These are phyloP conservation scores for Gorgonomyces haynaldii DNA, from an alignment of 192 early-diverging fungal species.

Conservation along the genomic window DNA sequence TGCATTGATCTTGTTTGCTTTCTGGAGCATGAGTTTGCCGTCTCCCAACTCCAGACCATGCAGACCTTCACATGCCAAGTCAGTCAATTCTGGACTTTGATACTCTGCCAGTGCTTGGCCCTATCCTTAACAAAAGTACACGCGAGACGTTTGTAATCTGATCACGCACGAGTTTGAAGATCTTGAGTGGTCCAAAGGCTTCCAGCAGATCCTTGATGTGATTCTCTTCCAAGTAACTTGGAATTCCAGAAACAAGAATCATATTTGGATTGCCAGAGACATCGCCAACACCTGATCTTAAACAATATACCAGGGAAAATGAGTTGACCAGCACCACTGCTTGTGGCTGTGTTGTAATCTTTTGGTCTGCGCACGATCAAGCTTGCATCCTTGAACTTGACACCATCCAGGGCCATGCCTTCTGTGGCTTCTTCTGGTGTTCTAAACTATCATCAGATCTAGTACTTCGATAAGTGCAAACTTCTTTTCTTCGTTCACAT, in stretches of 20 bases:
- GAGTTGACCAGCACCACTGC: slow-evolving; percentile 6
- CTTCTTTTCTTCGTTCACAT: slow-evolving; percentile 88
- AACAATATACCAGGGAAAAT: slow-evolving; percentile 2
- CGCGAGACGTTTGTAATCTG: slow-evolving; percentile 58
- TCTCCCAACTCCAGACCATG: slow-evolving; percentile 94
- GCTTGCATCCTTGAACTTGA: slow-evolving; percentile 66
- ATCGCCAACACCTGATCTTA: slow-evolving; percentile 45
- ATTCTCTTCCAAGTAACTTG: slow-evolving; percentile 75
- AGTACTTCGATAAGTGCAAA: slow-evolving; percentile 91
- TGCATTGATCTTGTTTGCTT: slow-evolving; percentile 70
- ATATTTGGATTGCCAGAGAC: slow-evolving; percentile 88
- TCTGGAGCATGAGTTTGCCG: slow-evolving; percentile 84
- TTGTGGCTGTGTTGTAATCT: too few relatives aligned
- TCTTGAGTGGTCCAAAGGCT: slow-evolving; percentile 84
- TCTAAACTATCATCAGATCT: slow-evolving; percentile 51
- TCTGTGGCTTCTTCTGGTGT: slow-evolving; percentile 77
- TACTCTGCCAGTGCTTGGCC: slow-evolving; percentile 98
- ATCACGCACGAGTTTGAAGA: slow-evolving; percentile 92
- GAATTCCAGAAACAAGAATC: slow-evolving; percentile 88
- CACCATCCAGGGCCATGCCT: slow-evolving; percentile 89
- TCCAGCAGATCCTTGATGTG: slow-evolving; percentile 88
- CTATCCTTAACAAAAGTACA: slow-evolving; percentile 33
- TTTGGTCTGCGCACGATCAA: slow-evolving; percentile 91
- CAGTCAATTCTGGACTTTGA: slow-evolving; percentile 72
- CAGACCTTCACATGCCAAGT: slow-evolving; percentile 86